Percentiles rank a stretch among this genome's conserved stretches.
Evolutionary conservation across 805 yeast species (phyloP).

Genomic region (Nakazawaea wickerhamii): DNA sequence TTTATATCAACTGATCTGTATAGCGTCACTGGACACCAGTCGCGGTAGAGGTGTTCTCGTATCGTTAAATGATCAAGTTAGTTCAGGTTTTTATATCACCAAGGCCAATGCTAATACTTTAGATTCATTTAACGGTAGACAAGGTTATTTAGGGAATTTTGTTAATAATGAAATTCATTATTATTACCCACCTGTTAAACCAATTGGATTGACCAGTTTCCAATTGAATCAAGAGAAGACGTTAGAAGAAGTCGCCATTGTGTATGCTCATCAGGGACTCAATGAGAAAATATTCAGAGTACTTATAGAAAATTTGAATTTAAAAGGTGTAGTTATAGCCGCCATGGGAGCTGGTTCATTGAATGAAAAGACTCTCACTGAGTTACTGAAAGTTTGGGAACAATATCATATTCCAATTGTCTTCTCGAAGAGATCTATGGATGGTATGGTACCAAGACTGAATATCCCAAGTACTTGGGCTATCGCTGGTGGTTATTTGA

Average conservation of each 20-base stretch:
- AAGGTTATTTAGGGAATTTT: slow-evolving; percentile 66
- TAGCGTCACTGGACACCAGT: slow-evolving; percentile 48
- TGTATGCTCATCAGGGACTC: slow-evolving; percentile 60
- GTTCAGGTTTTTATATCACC: slow-evolving; percentile 65
- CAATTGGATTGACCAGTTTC: slow-evolving; percentile 45
- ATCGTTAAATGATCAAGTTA: slow-evolving; percentile 61
- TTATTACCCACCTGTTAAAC: slow-evolving; percentile 51
- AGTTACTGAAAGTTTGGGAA: slow-evolving; percentile 34
- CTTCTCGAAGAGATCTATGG: slow-evolving; percentile 63
- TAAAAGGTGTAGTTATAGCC: slow-evolving; percentile 57
- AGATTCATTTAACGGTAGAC: slow-evolving; percentile 68
- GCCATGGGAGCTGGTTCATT: slow-evolving; percentile 71
- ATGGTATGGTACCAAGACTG: slow-evolving; percentile 63
- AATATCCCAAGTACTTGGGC: slow-evolving; percentile 35
- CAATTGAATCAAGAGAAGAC: slow-evolving; percentile 27
- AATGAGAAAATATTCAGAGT: slow-evolving; percentile 42
- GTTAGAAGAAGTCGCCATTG: slow-evolving; percentile 42
- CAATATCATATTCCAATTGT: slow-evolving; percentile 45
- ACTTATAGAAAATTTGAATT: slow-evolving; percentile 37
- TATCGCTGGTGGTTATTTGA: slow-evolving; percentile 59
- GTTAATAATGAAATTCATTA: slow-evolving; percentile 62
- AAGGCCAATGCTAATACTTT: slow-evolving; percentile 66
- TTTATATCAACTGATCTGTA: slow-evolving; percentile 61
- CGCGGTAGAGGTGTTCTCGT: slow-evolving; percentile 57
- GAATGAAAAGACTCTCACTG: slow-evolving; percentile 40